A percentile compares a stretch with the other conserved stretches of the same genome.
phyloP scores from a whole-genome alignment of 371 early-diverging fungal genomes.

The Syncephalastrum racemosum region DNA sequence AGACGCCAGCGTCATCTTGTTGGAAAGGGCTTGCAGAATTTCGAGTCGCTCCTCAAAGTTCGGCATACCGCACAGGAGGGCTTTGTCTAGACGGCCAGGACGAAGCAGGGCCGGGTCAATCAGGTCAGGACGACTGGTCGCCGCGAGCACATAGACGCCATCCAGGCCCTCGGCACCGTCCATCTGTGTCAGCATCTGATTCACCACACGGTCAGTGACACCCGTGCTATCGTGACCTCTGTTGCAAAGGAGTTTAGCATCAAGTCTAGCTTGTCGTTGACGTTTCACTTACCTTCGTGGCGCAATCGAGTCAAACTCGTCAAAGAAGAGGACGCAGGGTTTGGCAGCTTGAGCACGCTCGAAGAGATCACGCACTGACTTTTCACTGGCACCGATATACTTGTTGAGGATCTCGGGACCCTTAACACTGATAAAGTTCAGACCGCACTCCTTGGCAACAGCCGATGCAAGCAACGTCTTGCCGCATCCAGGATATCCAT shows the following conservation, averaged over 20 bases:
- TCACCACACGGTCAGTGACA: slow-evolving; percentile 94
- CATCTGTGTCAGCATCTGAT: slow-evolving; percentile 95
- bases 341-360: slow-evolving; percentile 89
- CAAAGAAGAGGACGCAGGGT: slow-evolving; percentile 93
- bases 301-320: slow-evolving; percentile 98
- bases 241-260: background rate
- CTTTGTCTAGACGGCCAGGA: slow-evolving; percentile 98
- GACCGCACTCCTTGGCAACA: slow-evolving; percentile 87
- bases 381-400: slow-evolving; percentile 95
- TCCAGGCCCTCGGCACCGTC: slow-evolving; percentile 94
- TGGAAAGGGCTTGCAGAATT: slow-evolving; percentile 65
- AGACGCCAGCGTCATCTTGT: slow-evolving; percentile 62
- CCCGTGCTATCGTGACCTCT: slow-evolving; percentile 92
- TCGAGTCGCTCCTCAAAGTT: slow-evolving; percentile 67
- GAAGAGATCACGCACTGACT: slow-evolving; percentile 89
- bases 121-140: slow-evolving; percentile 98
- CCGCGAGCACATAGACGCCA: slow-evolving; percentile 92
- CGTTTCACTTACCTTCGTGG: slow-evolving; percentile 60
- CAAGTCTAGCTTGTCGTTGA: no score
- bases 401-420: slow-evolving; percentile 97
- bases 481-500: slow-evolving; percentile 95
- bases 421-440: slow-evolving; percentile 95
- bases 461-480: slow-evolving; percentile 95
- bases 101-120: slow-evolving; percentile 97
- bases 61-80: slow-evolving; percentile 88